Evolutionary conservation across 805 yeast genomes (phyloP), one percentile per base, ranked within the genome.

Genomic region (Wickerhamomyces rabaulensis): DNA sequence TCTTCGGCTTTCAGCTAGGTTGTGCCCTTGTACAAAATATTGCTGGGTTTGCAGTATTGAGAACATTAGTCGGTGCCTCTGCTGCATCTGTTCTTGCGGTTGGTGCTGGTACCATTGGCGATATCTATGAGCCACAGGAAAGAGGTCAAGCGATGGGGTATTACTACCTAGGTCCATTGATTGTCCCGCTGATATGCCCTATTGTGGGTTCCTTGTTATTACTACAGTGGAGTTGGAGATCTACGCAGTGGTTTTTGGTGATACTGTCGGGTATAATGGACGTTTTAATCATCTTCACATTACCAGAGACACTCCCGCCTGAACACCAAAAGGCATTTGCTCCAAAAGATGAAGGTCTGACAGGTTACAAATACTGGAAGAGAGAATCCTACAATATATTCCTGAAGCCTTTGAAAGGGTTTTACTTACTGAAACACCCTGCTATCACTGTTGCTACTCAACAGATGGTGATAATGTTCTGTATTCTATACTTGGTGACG

Each of bases 241-340:
- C 91, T 3, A 85, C 95, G 3, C 92, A 85, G 58, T 88, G 95
- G 91, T 78, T 86, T 46, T 67, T 86, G 64, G 86, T 83, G n/a
- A 83, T 84, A 25, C 61, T 84, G 40, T 75, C 87, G 1, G 89
- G 82, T 2, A 61, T 72, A 12, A 73, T 75, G 42, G 68, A 75
- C 20, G 20, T 78, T 1, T 49, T 77, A 45, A 65, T 87, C 39
- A 52, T 78, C 3, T 69, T 86, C 40, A 64, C 70, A 3, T 68
- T 88, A 10, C 96, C 96, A 0, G 96, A 88, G 60, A 88, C 96
- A 0, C 68, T 87, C 23, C 68, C 87, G 7, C 35, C 7, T 9
- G 35, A 31, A n/a, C n/a, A n/a, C n/a, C n/a, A n/a, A n/a, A n/a
- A n/a, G n/a, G n/a, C n/a, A n/a, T n/a, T n/a, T n/a, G n/a, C n/a